These are phyloP conservation scores for Coccinonectria pachysandricola DNA, from an alignment of 2,329 filamentous ascomycete species.

Conservation along the genomic window DNA sequence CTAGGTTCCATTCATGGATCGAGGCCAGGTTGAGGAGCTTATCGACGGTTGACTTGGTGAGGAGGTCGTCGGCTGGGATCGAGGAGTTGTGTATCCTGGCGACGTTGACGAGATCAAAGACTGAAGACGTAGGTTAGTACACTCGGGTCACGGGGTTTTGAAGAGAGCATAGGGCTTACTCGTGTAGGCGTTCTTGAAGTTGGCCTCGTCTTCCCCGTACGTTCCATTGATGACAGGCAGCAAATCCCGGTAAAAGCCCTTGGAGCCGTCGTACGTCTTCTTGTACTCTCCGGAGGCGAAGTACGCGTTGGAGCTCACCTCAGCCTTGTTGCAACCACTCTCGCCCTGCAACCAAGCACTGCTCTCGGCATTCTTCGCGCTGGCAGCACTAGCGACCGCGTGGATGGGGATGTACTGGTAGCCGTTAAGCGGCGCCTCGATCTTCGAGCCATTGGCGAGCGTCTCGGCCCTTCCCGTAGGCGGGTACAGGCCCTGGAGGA, in stretches of 20 bases:
- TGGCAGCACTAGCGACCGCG: conserved; percentile 43
- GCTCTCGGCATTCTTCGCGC: conserved; percentile 44
- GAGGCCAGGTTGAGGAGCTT: conserved; percentile 67
- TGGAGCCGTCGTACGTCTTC: conserved; percentile 37
- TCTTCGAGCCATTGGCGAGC: conserved; percentile 58
- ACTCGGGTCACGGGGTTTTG: too few species aligned
- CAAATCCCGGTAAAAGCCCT: conserved; percentile 47
- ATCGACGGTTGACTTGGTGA: conserved; percentile 47
- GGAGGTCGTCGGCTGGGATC: conserved; percentile 48
- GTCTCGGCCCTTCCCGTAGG: conserved; percentile 53
- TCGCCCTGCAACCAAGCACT: conserved; percentile 49
- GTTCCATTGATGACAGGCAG: conserved; percentile 45
- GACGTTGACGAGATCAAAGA: conserved; percentile 52
- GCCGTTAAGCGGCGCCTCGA: conserved; percentile 61
- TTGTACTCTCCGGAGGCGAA: conserved; percentile 38
- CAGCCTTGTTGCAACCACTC: conserved; percentile 44
- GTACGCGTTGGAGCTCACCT: conserved; percentile 45
- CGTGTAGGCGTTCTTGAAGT: conserved; percentile 51
- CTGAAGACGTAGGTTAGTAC: too few species aligned
- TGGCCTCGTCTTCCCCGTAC: conserved; percentile 34
- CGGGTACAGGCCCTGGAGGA: conserved; percentile 81
- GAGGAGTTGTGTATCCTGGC: conserved; percentile 48
- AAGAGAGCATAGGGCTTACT: too few species aligned
- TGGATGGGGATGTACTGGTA: conserved; percentile 78
- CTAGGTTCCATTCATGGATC: conserved; percentile 70